A percentile compares a stretch with the other conserved stretches of the same genome.
phyloP scores from a whole-genome alignment of 2,329 filamentous ascomycete genomes.

The Xylariaceae sp. region DNA sequence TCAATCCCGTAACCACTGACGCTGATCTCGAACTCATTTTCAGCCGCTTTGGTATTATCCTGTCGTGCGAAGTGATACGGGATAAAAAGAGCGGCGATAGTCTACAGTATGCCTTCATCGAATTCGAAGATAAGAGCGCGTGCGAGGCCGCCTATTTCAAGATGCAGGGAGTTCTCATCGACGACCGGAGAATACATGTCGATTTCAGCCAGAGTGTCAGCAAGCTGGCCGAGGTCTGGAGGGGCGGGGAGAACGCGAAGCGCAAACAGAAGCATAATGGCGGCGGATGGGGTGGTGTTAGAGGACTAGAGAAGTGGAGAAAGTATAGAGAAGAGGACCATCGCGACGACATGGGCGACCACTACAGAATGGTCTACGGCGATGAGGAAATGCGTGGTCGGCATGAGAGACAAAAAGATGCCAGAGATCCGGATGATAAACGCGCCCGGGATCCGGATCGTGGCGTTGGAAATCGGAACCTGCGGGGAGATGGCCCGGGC shows the following conservation, averaged over 20 bases:
- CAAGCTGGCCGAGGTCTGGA: conserved; percentile 87
- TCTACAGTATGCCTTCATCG: conserved; percentile 96
- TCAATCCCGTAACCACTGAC: conserved; percentile 95
- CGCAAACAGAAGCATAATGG: conserved; percentile 54
- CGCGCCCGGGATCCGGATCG: conserved; percentile 14
- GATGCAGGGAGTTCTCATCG: conserved; percentile 96
- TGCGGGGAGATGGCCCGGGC: conserved; percentile 19
- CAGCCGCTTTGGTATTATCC: conserved; percentile 90
- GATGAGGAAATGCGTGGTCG: conserved; percentile 66
- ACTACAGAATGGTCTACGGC: conserved; percentile 82
- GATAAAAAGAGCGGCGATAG: conserved; percentile 94
- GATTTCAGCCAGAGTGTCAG: conserved; percentile 96
- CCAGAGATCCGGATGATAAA: conserved; percentile 35
- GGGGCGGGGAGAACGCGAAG: conserved; percentile 82
- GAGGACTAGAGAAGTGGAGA: conserved; percentile 82
- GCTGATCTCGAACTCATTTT: conserved; percentile 96
- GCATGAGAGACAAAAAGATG: conserved; percentile 45
- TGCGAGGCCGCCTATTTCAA: conserved; percentile 98
- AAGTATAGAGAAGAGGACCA: conserved; percentile 79
- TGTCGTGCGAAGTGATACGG: conserved; percentile 94
- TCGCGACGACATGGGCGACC: conserved; percentile 42
- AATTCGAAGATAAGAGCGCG: conserved; percentile 89
- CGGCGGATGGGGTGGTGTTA: conserved; percentile 90
- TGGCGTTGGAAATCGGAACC: conserved; percentile 30
- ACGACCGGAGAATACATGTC: conserved; percentile 96